phyloP scores from a whole-genome alignment of 306 rosid genomes.

The Pyrus bretschneideri region DNA sequence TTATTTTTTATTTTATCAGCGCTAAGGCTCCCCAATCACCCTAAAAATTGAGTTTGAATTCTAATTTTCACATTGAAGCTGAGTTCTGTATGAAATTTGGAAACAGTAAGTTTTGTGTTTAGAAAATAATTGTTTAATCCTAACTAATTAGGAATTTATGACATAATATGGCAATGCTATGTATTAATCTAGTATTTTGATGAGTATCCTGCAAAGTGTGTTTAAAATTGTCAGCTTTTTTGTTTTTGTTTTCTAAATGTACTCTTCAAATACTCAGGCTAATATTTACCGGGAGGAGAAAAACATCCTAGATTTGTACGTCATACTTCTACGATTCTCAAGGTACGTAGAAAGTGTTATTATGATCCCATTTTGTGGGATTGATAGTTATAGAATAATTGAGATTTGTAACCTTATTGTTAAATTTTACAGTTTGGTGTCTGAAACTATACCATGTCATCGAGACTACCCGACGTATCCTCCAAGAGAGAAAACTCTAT shows the following conservation, averaged over 20 bases:
- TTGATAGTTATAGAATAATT: background rate
- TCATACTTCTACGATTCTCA: conserved; percentile 83
- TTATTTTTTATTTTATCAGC: too few species aligned
- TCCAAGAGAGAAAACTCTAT: conserved; percentile 42
- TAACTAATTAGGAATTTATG: background rate
- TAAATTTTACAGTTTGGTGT: conserved; percentile 59
- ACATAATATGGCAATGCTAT: background rate
- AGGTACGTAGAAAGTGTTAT: conserved; percentile 42
- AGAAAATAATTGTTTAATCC: background rate
- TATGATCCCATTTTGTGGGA: conserved; percentile 8
- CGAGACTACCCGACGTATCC: conserved; percentile 61
- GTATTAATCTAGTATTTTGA: background rate
- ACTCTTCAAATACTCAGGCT: conserved; percentile 45
- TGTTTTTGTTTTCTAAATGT: background rate
- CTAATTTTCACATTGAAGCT: background rate
- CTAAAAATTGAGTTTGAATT: background rate
- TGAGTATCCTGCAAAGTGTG: background rate
- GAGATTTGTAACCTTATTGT: background rate
- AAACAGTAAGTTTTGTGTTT: background rate
- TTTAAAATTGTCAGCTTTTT: background rate
- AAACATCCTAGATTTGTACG: conserved; percentile 76
- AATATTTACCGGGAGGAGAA: conserved; percentile 71
- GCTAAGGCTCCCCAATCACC: background rate
- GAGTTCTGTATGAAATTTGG: too few species aligned
- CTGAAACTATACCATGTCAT: conserved; percentile 91